Percentiles rank a stretch among this genome's conserved stretches.
phyloP scores from a whole-genome alignment of 306 rosid species.

The Vigna reflexopilosa region DNA sequence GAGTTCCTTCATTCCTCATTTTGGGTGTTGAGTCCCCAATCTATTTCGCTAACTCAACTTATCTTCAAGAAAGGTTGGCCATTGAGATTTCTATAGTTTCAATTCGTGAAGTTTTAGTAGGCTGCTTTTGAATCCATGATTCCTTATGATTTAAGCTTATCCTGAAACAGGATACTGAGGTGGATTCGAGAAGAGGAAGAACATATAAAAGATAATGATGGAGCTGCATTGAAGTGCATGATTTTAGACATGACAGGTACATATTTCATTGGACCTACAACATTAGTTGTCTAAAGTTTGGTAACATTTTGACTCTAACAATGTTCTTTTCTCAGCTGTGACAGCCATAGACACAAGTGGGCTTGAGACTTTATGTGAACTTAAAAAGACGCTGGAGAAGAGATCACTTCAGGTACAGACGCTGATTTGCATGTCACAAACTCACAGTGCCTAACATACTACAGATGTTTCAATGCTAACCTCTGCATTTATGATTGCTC shows the following conservation, averaged over 20 bases:
- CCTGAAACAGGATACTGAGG: slow-evolving; percentile 69
- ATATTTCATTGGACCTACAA: slow-evolving; percentile 10
- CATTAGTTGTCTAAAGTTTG: slow-evolving; percentile 24
- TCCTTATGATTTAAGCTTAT: slow-evolving; percentile 45
- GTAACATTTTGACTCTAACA: slow-evolving; percentile 28
- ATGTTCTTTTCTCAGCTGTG: slow-evolving; percentile 63
- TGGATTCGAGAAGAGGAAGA: slow-evolving; percentile 98
- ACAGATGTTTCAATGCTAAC: not conserved
- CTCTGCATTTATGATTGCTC: slow-evolving; percentile 14
- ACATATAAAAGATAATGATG: slow-evolving; percentile 59
- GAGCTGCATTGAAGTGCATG: slow-evolving; percentile 58
- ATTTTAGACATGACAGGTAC: slow-evolving; percentile 94
- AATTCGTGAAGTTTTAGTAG: not conserved
- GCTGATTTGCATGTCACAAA: not conserved
- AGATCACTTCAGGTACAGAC: slow-evolving; percentile 67
- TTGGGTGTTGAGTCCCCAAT: slow-evolving; percentile 88
- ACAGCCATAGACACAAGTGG: slow-evolving; percentile 92
- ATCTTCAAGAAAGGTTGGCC: slow-evolving; percentile 89
- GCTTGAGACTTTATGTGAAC: slow-evolving; percentile 64
- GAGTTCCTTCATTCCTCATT: slow-evolving; percentile 85
- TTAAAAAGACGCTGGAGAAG: slow-evolving; percentile 70
- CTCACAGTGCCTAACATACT: not conserved
- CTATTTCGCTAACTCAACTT: slow-evolving; percentile 91
- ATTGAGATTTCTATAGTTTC: slow-evolving; percentile 9
- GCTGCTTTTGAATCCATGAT: slow-evolving; percentile 25